Evolutionary conservation across 805 yeast genomes (phyloP).

Genomic region (Cyberlindnera subsufficiens): DNA sequence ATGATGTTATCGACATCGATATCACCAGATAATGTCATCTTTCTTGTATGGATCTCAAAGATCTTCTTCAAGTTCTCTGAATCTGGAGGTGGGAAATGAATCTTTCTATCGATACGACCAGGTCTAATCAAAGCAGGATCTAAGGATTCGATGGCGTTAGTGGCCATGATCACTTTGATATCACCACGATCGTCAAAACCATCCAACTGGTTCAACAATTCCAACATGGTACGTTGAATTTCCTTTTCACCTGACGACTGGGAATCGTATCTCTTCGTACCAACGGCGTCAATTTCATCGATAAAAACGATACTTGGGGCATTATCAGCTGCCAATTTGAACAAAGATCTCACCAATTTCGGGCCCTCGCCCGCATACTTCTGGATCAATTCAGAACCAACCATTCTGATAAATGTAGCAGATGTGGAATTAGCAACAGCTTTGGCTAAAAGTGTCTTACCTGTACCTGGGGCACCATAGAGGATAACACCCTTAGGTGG

Average conservation of each 20-base stretch:
- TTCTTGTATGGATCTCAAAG: conserved; percentile 84
- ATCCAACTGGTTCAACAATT: conserved; percentile 88
- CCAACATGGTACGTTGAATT: conserved; percentile 97
- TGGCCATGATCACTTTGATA: conserved; percentile 97
- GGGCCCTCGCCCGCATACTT: conserved; percentile 98
- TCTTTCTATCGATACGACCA: conserved; percentile 95
- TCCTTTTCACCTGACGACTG: conserved; percentile 93
- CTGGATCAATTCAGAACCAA: conserved; percentile 94
- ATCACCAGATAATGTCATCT: conserved; percentile 85
- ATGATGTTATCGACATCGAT: conserved; percentile 87
- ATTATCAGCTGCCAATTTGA: conserved; percentile 93
- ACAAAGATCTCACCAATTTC: conserved; percentile 85
- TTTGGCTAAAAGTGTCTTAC: conserved; percentile 90
- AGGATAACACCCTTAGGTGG: conserved; percentile 98
- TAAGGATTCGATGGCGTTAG: conserved; percentile 86
- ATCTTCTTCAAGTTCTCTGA: conserved; percentile 90
- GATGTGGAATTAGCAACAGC: conserved; percentile 98
- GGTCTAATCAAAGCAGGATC: conserved; percentile 97
- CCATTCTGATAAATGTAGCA: conserved; percentile 93
- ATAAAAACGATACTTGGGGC: conserved; percentile 98
- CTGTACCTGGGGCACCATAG: conserved; percentile 98
- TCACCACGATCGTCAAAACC: conserved; percentile 98
- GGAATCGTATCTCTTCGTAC: conserved; percentile 93
- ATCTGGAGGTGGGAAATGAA: conserved; percentile 93
- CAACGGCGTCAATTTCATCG: conserved; percentile 98